Evolutionary conservation across 164 flowering plant species (phyloP).

Genomic region (Paratinospora sagittata): DNA sequence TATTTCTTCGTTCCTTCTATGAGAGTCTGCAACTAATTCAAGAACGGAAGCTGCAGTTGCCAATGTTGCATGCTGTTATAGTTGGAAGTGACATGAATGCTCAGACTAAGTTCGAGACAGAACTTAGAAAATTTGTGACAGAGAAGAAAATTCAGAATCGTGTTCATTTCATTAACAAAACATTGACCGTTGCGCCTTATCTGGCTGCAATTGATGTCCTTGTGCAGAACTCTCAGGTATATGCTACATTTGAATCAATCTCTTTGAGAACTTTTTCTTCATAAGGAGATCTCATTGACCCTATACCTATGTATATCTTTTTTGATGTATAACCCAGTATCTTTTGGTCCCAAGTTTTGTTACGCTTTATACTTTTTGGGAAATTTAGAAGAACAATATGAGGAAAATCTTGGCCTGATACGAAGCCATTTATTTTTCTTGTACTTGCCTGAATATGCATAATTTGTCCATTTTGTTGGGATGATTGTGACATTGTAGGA

Average conservation of each 20-base stretch:
- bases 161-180: conserved; percentile 89
- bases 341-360: no score
- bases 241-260: background rate
- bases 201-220: conserved; percentile 90
- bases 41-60: conserved; percentile 66
- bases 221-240: conserved; percentile 96
- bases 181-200: conserved; percentile 91
- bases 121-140: conserved; percentile 61
- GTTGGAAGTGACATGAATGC: conserved; percentile 94
- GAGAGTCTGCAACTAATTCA: conserved; percentile 66
- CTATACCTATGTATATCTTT: no score
- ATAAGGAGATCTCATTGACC: no score
- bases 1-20: conserved; percentile 74
- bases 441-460: background rate
- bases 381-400: no score
- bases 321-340: no score
- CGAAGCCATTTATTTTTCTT: background rate
- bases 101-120: conserved; percentile 79
- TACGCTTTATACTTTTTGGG: no score
- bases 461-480: background rate
- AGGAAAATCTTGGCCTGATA: no score
- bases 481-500: background rate
- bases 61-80: conserved; percentile 75
- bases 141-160: conserved; percentile 61
- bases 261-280: background rate